phyloP scores from a whole-genome alignment of 768 basidiomycete species.

The Serendipita sp. region DNA sequence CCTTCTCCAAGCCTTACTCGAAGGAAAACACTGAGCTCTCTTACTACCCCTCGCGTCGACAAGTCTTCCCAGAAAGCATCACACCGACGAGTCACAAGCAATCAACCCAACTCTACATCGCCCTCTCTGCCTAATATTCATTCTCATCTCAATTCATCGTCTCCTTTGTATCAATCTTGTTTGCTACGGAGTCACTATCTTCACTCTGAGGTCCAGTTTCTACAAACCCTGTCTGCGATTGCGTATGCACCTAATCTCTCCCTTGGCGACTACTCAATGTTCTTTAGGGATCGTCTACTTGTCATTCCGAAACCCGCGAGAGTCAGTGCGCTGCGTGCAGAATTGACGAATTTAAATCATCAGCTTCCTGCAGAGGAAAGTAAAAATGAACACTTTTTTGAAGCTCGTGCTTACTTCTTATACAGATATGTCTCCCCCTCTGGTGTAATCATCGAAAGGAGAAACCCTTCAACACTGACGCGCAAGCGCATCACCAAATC shows the following conservation, averaged over 20 bases:
- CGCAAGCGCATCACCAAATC: constrained; percentile 76
- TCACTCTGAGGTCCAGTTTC: constrained; percentile 54
- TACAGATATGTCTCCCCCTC: constrained; percentile 72
- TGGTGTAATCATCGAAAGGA: constrained; percentile 39
- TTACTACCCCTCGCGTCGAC: constrained; percentile 27
- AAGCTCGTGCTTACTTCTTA: not conserved
- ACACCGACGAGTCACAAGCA: constrained; percentile 13
- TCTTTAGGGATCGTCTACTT: constrained; percentile 56
- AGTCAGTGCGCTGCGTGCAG: constrained; percentile 90
- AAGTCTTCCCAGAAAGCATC: constrained; percentile 20
- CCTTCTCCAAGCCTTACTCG: not conserved
- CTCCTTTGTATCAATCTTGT: constrained; percentile 48
- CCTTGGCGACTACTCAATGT: not conserved
- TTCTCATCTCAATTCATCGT: constrained; percentile 31
- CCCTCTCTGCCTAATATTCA: constrained; percentile 40
- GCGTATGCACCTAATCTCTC: constrained; percentile 7
- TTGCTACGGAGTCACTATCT: constrained; percentile 77
- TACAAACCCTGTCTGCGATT: not conserved
- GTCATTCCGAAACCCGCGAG: constrained; percentile 88
- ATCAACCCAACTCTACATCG: constrained; percentile 49
- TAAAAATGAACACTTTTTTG: constrained; percentile 4
- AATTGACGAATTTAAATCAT: constrained; percentile 88
- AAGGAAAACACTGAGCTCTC: not conserved
- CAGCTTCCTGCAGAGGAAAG: constrained; percentile 86
- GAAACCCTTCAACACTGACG: constrained; percentile 23